Conservation (phyloP, 139 green algal genomes). For the Chlorella ohadii region DNA sequence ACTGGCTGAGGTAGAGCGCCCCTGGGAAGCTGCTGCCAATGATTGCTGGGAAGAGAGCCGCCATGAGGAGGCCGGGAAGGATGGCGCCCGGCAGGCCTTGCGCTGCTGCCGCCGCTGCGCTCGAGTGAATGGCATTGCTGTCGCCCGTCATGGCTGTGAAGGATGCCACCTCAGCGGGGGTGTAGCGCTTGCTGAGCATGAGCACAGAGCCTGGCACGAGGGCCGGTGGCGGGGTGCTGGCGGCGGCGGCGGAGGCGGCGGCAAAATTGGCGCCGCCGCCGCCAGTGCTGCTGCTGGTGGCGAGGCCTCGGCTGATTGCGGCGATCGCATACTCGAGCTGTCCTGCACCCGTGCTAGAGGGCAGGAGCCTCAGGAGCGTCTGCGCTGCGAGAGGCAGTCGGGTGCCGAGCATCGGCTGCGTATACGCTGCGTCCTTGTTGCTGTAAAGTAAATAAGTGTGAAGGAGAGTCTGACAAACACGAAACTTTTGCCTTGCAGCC, state of each 20-base stretch:
- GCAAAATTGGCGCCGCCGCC: background rate
- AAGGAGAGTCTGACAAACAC: no score
- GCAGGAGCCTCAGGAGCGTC: background rate
- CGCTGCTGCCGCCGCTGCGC: constrained; percentile 13
- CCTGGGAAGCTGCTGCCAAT: constrained; percentile 75
- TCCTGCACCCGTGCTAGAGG: no score
- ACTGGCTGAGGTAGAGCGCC: constrained; percentile 75
- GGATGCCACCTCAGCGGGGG: constrained; percentile 42
- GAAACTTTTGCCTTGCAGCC: no score
- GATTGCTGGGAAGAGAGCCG: constrained; percentile 79
- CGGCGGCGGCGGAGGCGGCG: background rate
- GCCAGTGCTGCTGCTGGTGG: background rate
- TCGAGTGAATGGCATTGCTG: constrained; percentile 66
- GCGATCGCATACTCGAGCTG: background rate
- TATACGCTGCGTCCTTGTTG: no score
- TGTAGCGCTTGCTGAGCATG: constrained; percentile 44
- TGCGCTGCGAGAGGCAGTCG: background rate
- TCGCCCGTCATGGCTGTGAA: constrained; percentile 73
- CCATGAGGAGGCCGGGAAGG: constrained; percentile 79
- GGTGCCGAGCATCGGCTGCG: no score
- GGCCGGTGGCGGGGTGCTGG: background rate
- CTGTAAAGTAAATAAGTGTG: no score
- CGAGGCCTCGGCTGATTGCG: background rate
- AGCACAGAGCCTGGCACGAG: background rate
- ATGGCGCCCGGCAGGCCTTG: constrained; percentile 48